These are phyloP conservation scores for Pleurostoma richardsiae DNA, from an alignment of 2,329 filamentous ascomycete species.

Conservation along the genomic window DNA sequence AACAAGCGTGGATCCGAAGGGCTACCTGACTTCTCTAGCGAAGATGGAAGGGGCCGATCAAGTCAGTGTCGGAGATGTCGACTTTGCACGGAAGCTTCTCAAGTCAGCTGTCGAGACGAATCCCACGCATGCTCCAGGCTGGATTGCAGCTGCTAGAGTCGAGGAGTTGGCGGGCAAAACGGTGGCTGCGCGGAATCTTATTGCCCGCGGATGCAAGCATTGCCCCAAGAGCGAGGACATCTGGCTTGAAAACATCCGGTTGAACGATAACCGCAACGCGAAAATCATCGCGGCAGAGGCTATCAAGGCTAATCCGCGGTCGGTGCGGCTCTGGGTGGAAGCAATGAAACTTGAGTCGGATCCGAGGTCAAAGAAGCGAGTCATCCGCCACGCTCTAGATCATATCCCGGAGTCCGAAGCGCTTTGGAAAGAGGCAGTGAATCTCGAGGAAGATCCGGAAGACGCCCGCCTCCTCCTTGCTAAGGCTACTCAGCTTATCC, in stretches of 20 bases:
- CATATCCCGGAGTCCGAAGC: slow-evolving; percentile 91
- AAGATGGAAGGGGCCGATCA: slow-evolving; percentile 78
- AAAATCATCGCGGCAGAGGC: slow-evolving; percentile 93
- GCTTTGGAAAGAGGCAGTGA: slow-evolving; percentile 97
- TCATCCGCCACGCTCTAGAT: slow-evolving; percentile 85
- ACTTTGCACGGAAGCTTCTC: slow-evolving; percentile 85
- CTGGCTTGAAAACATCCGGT: slow-evolving; percentile 91
- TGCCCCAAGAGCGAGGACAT: slow-evolving; percentile 93
- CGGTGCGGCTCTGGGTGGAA: slow-evolving; percentile 88
- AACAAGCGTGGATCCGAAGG: slow-evolving; percentile 89
- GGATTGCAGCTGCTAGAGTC: slow-evolving; percentile 88
- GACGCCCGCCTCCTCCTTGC: slow-evolving; percentile 86
- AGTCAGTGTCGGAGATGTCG: slow-evolving; percentile 87
- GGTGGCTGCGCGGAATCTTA: slow-evolving; percentile 82
- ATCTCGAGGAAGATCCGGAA: slow-evolving; percentile 83
- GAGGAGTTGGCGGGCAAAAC: slow-evolving; percentile 92
- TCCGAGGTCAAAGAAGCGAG: slow-evolving; percentile 80
- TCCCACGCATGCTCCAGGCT: slow-evolving; percentile 87
- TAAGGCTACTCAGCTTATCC: slow-evolving; percentile 93
- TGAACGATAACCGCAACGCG: slow-evolving; percentile 89
- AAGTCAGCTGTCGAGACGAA: slow-evolving; percentile 98
- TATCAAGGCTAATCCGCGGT: slow-evolving; percentile 85
- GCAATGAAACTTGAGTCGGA: slow-evolving; percentile 90
- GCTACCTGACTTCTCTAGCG: slow-evolving; percentile 88
- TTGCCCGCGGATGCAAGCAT: slow-evolving; percentile 80